Evolutionary conservation across 2,329 filamentous ascomycete genomes (phyloP), one percentile per base, ranked within the genome.

Genomic region (Blumeria graminis): DNA sequence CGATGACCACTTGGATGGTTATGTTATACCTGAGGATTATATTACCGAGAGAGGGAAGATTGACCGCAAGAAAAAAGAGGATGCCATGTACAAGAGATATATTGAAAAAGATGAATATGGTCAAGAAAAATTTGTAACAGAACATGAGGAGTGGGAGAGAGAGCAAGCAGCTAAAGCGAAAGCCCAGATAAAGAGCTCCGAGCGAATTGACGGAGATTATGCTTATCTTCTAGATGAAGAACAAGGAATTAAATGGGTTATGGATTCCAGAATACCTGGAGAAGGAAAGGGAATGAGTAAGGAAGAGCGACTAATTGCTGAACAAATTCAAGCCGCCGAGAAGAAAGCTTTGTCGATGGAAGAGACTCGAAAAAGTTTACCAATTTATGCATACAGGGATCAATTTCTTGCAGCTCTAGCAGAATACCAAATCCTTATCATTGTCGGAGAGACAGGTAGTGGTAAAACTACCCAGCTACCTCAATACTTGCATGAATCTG

Each of bases 401-500:
- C 75, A 90, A 61, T 84, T 98, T 56, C 74, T 98, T 22, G 77
- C 81, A n/a, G 92, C 92, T 0, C 73, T 96, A n/a, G 77, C 81
- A 36, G 74, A 93, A 55, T 82, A 89, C 62, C 92, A 95, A 64
- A 80, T 94, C 13, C 70, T 98, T 10, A 87, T 98, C 58, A 82
- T 98, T 56, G 88, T 95, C 1, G 92, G 87, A 65, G 89, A 96
- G 68, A 98, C 92, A 0, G 92, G 92, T 56, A 88, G 82, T 62
- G 92, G 92, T 63, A 98, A 98, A 70, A 94, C 90, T 0, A 98
- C 92, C 0, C 92, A 98, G 66, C 71, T 96, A 14, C 87, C 90
- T 0, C 92, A 96, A 65, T 98, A 94, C 66, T 75, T 96, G 0
- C 83, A 93, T 63, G 90, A 96, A 68, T 86, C 86, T 0, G 89